These are phyloP conservation scores for Colletotrichum kahawae DNA, from an alignment of 2,329 filamentous ascomycete species.

Conservation along the genomic window DNA sequence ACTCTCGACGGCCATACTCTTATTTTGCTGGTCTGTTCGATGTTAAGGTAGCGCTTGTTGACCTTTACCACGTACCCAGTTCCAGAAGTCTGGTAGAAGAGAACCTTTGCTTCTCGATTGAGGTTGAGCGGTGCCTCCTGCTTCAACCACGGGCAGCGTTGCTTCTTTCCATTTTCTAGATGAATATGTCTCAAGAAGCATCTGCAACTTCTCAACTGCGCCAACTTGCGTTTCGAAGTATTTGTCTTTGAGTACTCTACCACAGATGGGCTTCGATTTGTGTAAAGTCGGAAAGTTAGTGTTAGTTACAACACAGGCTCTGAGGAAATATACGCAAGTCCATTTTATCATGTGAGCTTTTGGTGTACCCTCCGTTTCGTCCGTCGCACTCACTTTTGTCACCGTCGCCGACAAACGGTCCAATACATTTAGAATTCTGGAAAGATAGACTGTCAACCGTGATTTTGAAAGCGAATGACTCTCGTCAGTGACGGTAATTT, in stretches of 20 bases:
- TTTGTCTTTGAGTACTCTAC: background rate
- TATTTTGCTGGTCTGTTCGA: background rate
- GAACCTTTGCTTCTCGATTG: background rate
- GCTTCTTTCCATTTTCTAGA: background rate
- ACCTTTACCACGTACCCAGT: background rate
- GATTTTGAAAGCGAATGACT: no score
- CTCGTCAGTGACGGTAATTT: background rate
- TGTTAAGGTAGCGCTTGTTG: background rate
- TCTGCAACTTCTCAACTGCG: background rate
- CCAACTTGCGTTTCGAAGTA: background rate
- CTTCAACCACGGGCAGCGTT: background rate
- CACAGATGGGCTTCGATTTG: background rate
- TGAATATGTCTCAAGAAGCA: background rate
- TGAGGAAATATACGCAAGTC: background rate
- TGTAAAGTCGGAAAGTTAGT: background rate
- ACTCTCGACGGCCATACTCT: accelerated
- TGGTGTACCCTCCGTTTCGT: background rate
- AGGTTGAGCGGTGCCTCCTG: background rate
- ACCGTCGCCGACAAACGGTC: background rate
- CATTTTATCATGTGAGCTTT: background rate
- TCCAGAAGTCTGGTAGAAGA: background rate
- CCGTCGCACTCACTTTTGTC: no score
- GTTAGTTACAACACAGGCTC: accelerated
- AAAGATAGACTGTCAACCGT: accelerated
- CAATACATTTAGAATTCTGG: background rate